Evolutionary conservation across 805 yeast genomes (phyloP).

Genomic region (Myxozyma lipomycoides): DNA sequence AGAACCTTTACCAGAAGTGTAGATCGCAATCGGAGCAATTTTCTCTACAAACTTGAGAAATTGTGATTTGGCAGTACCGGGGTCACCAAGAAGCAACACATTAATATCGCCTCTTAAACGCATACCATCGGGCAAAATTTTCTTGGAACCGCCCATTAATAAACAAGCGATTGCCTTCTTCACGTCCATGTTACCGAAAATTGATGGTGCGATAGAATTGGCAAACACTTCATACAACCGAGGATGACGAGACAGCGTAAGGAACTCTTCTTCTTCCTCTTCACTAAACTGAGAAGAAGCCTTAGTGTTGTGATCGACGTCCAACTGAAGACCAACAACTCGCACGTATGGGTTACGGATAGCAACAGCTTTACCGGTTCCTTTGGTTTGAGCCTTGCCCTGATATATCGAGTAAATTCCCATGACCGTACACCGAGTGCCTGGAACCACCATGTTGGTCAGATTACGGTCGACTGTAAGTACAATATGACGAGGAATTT

Average conservation of each 20-base stretch:
- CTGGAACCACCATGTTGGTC: constrained; percentile 90
- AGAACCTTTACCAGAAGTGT: constrained; percentile 98
- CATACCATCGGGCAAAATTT: constrained; percentile 91
- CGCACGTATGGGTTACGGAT: constrained; percentile 88
- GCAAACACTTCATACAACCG: constrained; percentile 82
- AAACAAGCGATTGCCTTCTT: constrained; percentile 91
- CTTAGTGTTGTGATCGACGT: constrained; percentile 64
- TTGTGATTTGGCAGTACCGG: constrained; percentile 99
- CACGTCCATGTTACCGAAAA: constrained; percentile 89
- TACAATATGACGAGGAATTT: constrained; percentile 91
- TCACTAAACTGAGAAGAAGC: constrained; percentile 69
- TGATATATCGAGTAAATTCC: constrained; percentile 93
- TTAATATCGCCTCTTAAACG: constrained; percentile 95
- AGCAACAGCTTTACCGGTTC: constrained; percentile 64
- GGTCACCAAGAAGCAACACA: constrained; percentile 90
- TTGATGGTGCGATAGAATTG: constrained; percentile 90
- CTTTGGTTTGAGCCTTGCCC: constrained; percentile 52
- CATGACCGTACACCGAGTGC: constrained; percentile 84
- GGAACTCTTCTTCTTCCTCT: constrained; percentile 90
- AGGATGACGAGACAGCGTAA: constrained; percentile 75
- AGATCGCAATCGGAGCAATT: constrained; percentile 88
- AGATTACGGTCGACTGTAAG: constrained; percentile 84
- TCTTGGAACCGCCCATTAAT: constrained; percentile 90
- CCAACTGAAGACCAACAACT: constrained; percentile 81
- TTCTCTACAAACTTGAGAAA: constrained; percentile 91